Conservation (phyloP, 1,139 yeast species). For the Taphrina populina region DNA sequence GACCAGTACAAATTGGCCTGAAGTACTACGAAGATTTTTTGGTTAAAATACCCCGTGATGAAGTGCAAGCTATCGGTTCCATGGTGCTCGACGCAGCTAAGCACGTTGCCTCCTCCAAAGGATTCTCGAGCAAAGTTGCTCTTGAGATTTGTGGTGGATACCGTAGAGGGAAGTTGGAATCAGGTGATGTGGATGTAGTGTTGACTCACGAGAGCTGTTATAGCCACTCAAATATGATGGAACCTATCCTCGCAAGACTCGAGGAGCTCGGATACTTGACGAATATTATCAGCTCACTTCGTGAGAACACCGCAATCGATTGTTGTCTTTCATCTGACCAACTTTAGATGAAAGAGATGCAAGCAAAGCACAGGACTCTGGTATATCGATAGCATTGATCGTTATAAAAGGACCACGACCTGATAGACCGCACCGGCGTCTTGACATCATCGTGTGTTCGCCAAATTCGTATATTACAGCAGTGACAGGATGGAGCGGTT, state of each 20-base stretch:
- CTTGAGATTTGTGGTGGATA: slow-evolving; percentile 38
- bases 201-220: slow-evolving; percentile 14
- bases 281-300: slow-evolving; percentile 11
- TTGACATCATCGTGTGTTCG: slow-evolving; percentile 38
- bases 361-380: slow-evolving; percentile 1
- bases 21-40: slow-evolving; percentile 38
- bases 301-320: neutral
- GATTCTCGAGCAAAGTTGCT: neutral
- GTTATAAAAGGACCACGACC: neutral
- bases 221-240: slow-evolving; percentile 1
- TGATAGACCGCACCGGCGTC: slow-evolving; percentile 32
- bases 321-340: neutral
- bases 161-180: slow-evolving; percentile 36
- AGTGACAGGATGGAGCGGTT: slow-evolving; percentile 40
- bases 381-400: slow-evolving; percentile 14
- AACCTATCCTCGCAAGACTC: slow-evolving; percentile 3
- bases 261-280: neutral
- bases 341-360: slow-evolving; percentile 15
- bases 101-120: slow-evolving; percentile 23
- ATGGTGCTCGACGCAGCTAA: slow-evolving; percentile 11
- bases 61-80: slow-evolving; percentile 36
- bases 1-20: slow-evolving; percentile 37
- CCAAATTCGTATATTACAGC: slow-evolving; percentile 38
- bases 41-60: slow-evolving; percentile 32
- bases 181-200: slow-evolving; percentile 38